Conservation (phyloP, 2,329 filamentous ascomycete species). For the Aphanocladium album region DNA sequence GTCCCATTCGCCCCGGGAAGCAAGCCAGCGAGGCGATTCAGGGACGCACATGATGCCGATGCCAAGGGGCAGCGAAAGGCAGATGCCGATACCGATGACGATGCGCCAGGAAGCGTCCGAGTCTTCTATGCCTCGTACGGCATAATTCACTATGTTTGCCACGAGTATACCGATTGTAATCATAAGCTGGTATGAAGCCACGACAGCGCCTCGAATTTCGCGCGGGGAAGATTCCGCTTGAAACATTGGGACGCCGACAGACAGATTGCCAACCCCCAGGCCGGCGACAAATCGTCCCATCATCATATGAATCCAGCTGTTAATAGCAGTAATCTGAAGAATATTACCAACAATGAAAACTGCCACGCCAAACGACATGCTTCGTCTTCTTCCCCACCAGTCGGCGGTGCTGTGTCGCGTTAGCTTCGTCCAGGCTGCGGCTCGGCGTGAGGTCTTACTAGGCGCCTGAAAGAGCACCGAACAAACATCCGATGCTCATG, state of each 20-base stretch:
- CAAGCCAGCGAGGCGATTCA: slow-evolving; percentile 54
- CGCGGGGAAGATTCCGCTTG: slow-evolving; percentile 59
- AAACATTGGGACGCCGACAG: slow-evolving; percentile 62
- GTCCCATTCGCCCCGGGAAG: slow-evolving; percentile 41
- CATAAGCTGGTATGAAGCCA: slow-evolving; percentile 69
- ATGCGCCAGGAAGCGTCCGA: slow-evolving; percentile 54
- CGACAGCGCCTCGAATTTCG: slow-evolving; percentile 58
- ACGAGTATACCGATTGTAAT: slow-evolving; percentile 65
- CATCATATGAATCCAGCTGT: slow-evolving; percentile 60
- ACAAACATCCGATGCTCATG: slow-evolving; percentile 49
- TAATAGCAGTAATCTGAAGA: slow-evolving; percentile 56
- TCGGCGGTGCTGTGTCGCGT: slow-evolving; percentile 43
- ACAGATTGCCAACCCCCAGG: slow-evolving; percentile 62
- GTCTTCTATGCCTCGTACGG: slow-evolving; percentile 38
- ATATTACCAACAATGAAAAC: slow-evolving; percentile 61
- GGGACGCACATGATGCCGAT: slow-evolving; percentile 49
- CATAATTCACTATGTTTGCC: slow-evolving; percentile 51
- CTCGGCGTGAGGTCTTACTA: slow-evolving; percentile 26
- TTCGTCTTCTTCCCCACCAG: slow-evolving; percentile 52
- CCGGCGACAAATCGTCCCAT: slow-evolving; percentile 63
- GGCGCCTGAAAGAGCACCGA: slow-evolving; percentile 50
- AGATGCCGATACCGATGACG: slow-evolving; percentile 52
- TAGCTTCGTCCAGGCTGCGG: neutral
- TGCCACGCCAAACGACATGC: slow-evolving; percentile 46
- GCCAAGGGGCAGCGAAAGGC: slow-evolving; percentile 48